Conservation (phyloP, 257 asterid genomes). For the Solanum bulbocastanum region DNA sequence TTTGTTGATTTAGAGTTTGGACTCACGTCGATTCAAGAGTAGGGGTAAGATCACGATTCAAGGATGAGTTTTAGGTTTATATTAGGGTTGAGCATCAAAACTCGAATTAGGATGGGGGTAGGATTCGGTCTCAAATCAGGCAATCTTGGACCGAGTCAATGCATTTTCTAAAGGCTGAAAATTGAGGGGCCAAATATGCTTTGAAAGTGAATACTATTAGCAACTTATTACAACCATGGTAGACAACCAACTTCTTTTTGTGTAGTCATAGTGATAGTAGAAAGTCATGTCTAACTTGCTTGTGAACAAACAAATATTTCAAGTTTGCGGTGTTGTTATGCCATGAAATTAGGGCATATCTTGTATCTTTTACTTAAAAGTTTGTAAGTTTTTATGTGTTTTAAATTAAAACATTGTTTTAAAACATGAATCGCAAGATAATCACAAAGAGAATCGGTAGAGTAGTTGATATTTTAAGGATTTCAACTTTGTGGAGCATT, state of each 20-base stretch:
- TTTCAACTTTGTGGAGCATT: too few species aligned
- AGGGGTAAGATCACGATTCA: too few species aligned
- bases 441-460: too few species aligned
- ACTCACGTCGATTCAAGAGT: too few species aligned
- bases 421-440: too few species aligned
- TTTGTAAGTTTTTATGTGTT: background rate
- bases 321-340: background rate
- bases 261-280: background rate
- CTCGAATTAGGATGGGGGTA: background rate
- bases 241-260: background rate
- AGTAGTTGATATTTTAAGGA: too few species aligned
- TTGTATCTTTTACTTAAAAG: background rate
- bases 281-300: background rate
- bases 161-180: background rate
- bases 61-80: too few species aligned
- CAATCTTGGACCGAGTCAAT: background rate
- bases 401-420: too few species aligned
- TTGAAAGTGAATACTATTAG: background rate
- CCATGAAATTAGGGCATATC: background rate
- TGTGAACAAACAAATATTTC: background rate
- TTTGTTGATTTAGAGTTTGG: too few species aligned
- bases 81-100: background rate
- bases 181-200: background rate
- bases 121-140: background rate
- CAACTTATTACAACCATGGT: too few species aligned